Base-by-base conservation (phyloP, 108 stramenopile species). In the Nitzschia palea region DNA sequence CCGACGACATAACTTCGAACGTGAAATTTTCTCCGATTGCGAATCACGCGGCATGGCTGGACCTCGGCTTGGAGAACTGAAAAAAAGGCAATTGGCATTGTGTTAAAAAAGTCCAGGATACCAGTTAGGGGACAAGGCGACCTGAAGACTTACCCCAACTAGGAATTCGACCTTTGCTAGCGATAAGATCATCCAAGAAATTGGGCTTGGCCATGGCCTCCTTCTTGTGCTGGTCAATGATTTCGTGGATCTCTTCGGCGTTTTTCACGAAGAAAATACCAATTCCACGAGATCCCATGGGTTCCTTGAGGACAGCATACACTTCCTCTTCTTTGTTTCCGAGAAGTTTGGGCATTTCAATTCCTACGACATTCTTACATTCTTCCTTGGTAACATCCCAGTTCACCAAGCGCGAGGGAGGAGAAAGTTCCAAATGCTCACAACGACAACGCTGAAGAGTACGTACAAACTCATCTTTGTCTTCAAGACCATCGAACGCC, bases 391-490 rank as follows among this genome's bases (percentile, higher is more conserved):
- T 74, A 10, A 72, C 76, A 77, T 82, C 76, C 83, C 83, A 84
- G 26, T 72, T 70, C 6, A 84, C 69, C 4, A 84, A 50, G 22
- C 60, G 43, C 14, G 83, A 84, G 2, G 83, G 83, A 0, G 83
- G 83, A 6, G 75, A 75, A 15, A 84, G 32, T 4, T 75, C 33
- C 47, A 79, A 51, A 62, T 79, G 63, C 9, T 79, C 78, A 45
- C 70, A 71, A 17, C 83, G 75, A 65, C 83, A 84, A 27, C 83
- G 67, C 64, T 77, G 78, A 18, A 84, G 44, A 26, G 83, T 84
- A 18, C 83, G 66, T 30, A 79, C 74, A 25, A 84, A 43, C 47
- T 84, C 83, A 58, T 84, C 83, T 64, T 84, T 84, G 44, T 84
- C 83, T 30, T 73, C 83, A 28, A 84, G 30, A 23, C 83, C 78